Conservation (phyloP, 78 protist species). For the Cavenderia fasciculata region DNA sequence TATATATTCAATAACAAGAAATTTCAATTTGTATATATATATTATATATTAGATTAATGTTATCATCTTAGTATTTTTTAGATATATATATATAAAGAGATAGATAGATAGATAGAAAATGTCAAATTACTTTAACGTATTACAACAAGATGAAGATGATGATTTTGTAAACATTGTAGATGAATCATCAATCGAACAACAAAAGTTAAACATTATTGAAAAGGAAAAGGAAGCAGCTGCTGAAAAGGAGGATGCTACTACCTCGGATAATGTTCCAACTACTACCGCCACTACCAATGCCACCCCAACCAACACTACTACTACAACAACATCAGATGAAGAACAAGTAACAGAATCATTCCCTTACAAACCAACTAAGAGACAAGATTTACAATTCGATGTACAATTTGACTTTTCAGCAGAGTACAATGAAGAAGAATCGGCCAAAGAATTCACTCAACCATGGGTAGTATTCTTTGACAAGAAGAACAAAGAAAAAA, state of each 20-base stretch:
- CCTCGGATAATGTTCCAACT: too few species aligned
- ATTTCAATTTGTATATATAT: too few species aligned
- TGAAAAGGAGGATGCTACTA: too few species aligned
- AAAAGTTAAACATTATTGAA: background rate
- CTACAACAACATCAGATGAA: background rate
- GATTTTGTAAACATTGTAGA: constrained; percentile 1
- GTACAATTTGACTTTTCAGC: constrained; percentile 34
- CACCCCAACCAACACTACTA: background rate
- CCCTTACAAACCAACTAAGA: background rate
- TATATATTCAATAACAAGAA: too few species aligned
- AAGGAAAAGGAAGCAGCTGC: background rate
- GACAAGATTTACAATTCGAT: constrained; percentile 3
- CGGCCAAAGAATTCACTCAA: background rate
- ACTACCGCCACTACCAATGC: too few species aligned
- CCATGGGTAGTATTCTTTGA: constrained; percentile 64
- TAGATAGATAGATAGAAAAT: background rate
- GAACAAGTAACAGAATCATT: background rate
- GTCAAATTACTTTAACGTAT: constrained; percentile 50
- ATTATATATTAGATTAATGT: too few species aligned
- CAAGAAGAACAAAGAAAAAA: background rate
- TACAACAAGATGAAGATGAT: constrained; percentile 50
- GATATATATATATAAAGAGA: too few species aligned
- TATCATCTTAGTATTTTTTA: too few species aligned
- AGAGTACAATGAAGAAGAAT: background rate
- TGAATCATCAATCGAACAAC: background rate